Evolutionary conservation across 73 alveolate species (phyloP).

Genomic region (Paramecium bursaria): DNA sequence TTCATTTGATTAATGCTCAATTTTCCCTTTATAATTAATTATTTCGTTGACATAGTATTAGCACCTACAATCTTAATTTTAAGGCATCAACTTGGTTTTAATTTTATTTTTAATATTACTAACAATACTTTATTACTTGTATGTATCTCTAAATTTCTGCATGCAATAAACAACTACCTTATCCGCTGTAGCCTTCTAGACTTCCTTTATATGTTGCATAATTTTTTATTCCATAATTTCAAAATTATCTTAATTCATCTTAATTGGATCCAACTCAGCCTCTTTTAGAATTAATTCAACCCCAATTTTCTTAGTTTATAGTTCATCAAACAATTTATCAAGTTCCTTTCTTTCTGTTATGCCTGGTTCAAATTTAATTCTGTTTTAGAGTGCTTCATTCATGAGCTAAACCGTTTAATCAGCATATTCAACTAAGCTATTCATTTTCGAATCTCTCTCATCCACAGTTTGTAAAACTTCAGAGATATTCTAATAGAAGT

Average conservation of each 20-base stretch:
- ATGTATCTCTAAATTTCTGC: neutral
- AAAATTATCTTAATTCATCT: neutral
- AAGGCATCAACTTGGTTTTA: too few relatives aligned
- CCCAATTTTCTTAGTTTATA: neutral
- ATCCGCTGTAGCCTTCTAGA: constrained; percentile 17
- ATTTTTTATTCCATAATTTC: neutral
- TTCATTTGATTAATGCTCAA: too few relatives aligned
- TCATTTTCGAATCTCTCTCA: too few relatives aligned
- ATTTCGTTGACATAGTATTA: too few relatives aligned
- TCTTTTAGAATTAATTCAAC: neutral
- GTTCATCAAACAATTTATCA: neutral
- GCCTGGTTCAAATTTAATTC: constrained; percentile 1
- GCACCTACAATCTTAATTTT: too few relatives aligned
- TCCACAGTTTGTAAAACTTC: too few relatives aligned
- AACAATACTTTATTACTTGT: too few relatives aligned
- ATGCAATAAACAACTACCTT: constrained; percentile 5
- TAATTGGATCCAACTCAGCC: neutral
- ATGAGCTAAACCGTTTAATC: constrained; percentile 12
- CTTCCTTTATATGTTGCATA: constrained; percentile 10
- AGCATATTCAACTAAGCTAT: constrained; percentile 15
- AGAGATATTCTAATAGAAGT: too few relatives aligned
- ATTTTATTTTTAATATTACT: too few relatives aligned
- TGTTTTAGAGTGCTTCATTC: constrained; percentile 19
- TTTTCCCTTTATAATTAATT: too few relatives aligned
- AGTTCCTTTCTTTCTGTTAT: constrained; percentile 26